phyloP scores from a whole-genome alignment of 768 basidiomycete species.

The Tylopilus intermedius region DNA sequence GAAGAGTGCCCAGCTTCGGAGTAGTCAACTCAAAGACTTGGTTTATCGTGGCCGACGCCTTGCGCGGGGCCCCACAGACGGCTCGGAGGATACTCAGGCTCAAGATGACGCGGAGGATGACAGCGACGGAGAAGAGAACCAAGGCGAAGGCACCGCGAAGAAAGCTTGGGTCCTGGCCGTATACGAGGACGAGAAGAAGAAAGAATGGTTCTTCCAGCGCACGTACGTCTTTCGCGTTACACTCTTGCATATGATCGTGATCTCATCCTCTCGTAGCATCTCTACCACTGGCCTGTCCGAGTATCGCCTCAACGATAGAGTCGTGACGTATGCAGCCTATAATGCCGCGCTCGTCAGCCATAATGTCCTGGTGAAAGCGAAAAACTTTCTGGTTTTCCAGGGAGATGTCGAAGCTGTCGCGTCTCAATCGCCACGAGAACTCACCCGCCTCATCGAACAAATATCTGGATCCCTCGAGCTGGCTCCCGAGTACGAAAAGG shows the following conservation, averaged over 20 bases:
- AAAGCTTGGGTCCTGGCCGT: conserved; percentile 97
- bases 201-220: conserved; percentile 88
- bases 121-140: conserved; percentile 42
- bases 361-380: conserved; percentile 97
- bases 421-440: conserved; percentile 85
- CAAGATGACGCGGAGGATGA: conserved; percentile 48
- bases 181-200: conserved; percentile 67
- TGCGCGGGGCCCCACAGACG: conserved; percentile 44
- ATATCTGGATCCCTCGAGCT: conserved; percentile 93
- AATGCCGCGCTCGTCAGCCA: conserved; percentile 82
- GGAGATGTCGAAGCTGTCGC: conserved; percentile 98
- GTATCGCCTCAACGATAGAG: conserved; percentile 78
- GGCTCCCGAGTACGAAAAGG: conserved; percentile 81
- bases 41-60: conserved; percentile 88
- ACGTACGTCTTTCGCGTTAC: conserved; percentile 55
- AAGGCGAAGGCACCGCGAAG: conserved; percentile 80
- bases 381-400: conserved; percentile 99
- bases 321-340: conserved; percentile 84
- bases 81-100: conserved; percentile 37
- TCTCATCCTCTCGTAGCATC: conserved; percentile 49
- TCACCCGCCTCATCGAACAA: conserved; percentile 88
- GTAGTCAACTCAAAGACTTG: conserved; percentile 90
- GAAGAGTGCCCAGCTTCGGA: conserved; percentile 87
- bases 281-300: conserved; percentile 84
- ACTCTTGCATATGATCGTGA: neutral